phyloP scores from a whole-genome alignment of 495 filamentous ascomycete species.

The Lophiostoma macrostomum region DNA sequence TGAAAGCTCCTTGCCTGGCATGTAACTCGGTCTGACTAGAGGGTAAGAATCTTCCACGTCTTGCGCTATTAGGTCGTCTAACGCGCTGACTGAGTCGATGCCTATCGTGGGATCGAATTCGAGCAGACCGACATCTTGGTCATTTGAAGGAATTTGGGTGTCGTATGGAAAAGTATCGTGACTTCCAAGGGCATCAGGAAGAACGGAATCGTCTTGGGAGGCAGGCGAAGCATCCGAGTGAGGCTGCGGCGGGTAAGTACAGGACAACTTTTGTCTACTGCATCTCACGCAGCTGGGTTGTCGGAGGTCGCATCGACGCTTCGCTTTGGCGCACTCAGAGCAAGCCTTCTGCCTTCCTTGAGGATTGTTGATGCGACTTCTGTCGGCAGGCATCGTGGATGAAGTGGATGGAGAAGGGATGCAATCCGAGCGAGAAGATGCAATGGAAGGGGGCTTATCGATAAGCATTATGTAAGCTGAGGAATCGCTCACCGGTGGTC shows the following conservation, averaged over 20 bases:
- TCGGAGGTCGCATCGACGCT: slow-evolving; percentile 43
- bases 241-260: slow-evolving; percentile 42
- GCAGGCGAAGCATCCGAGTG: not conserved
- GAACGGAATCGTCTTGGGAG: not conserved
- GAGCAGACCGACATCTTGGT: slow-evolving; percentile 2
- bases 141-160: not conserved
- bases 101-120: slow-evolving; percentile 15
- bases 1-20: not conserved
- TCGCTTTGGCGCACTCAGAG: slow-evolving; percentile 47
- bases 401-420: too few species aligned
- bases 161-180: not conserved
- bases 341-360: slow-evolving; percentile 52
- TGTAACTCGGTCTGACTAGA: not conserved
- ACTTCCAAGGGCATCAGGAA: not conserved
- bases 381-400: slow-evolving; percentile 16
- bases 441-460: not conserved
- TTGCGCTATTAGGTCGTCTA: slow-evolving; percentile 3
- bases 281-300: slow-evolving; percentile 51
- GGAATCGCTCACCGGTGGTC: too few species aligned
- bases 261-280: slow-evolving; percentile 42
- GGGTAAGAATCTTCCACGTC: not conserved
- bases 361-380: slow-evolving; percentile 37
- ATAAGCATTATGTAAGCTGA: not conserved
- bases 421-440: not conserved
- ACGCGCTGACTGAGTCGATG: not conserved